Evolutionary conservation across 1,284 basidiomycete species (phyloP).

Genomic region (Rhizoctonia solani): DNA sequence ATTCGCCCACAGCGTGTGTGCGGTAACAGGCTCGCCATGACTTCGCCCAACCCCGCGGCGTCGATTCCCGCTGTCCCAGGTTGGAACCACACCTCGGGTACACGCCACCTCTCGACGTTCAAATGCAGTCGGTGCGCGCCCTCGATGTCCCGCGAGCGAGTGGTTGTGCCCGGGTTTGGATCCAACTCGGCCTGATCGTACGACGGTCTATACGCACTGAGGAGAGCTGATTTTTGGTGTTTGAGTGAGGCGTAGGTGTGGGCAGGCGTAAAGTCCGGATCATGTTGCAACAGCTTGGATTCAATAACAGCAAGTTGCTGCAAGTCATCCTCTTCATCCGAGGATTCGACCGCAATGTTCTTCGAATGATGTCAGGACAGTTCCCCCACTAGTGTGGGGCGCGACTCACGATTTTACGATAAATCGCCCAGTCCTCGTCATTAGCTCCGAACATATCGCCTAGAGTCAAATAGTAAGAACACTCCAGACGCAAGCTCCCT

Average conservation of each 20-base stretch:
- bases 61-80: slow-evolving; percentile 94
- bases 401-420: slow-evolving; percentile 85
- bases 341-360: slow-evolving; percentile 86
- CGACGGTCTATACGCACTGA: slow-evolving; percentile 79
- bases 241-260: slow-evolving; percentile 82
- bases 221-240: slow-evolving; percentile 78
- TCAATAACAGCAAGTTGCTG: slow-evolving; percentile 76
- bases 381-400: neutral
- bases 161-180: slow-evolving; percentile 21
- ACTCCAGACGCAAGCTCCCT: neutral
- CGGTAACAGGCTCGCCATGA: slow-evolving; percentile 64
- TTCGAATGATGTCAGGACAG: slow-evolving; percentile 42
- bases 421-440: slow-evolving; percentile 97
- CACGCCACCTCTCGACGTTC: slow-evolving; percentile 91
- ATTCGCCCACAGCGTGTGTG: slow-evolving; percentile 64
- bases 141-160: slow-evolving; percentile 48
- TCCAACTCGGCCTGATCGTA: slow-evolving; percentile 63
- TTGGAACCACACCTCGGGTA: slow-evolving; percentile 92
- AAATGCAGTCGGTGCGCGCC: slow-evolving; percentile 81
- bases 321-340: slow-evolving; percentile 94
- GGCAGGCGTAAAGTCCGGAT: slow-evolving; percentile 79
- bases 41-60: slow-evolving; percentile 90
- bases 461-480: slow-evolving; percentile 42
- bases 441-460: slow-evolving; percentile 96
- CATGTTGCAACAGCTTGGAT: slow-evolving; percentile 72